These are phyloP conservation scores for Favolaschia claudopus DNA, from an alignment of 768 basidiomycete genomes.

Conservation along the genomic window DNA sequence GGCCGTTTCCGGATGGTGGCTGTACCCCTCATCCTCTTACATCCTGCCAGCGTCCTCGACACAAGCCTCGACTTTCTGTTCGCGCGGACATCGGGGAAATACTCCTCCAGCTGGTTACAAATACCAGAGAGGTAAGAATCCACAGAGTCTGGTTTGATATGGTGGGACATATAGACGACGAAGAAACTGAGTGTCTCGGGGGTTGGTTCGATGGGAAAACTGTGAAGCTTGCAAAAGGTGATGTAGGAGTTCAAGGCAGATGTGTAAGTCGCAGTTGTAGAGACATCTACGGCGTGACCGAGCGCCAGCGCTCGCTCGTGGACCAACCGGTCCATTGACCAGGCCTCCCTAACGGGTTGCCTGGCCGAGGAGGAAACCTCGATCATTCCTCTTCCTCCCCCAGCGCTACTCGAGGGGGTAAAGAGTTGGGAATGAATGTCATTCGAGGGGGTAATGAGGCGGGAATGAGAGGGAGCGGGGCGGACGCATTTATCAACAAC, in stretches of 20 bases:
- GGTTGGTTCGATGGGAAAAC: conserved; percentile 38
- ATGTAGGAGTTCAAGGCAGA: conserved; percentile 44
- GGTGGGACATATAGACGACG: conserved; percentile 42
- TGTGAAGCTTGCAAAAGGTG: conserved; percentile 36
- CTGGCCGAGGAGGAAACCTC: conserved; percentile 18
- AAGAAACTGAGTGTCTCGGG: conserved; percentile 45
- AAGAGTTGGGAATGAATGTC: no score
- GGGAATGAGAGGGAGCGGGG: background rate
- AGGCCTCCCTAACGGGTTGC: conserved; percentile 42
- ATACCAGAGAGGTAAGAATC: conserved; percentile 49
- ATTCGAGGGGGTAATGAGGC: no score
- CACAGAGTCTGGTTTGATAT: conserved; percentile 46
- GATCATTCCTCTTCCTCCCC: conserved; percentile 35
- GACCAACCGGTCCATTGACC: conserved; percentile 42
- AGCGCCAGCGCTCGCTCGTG: conserved; percentile 36
- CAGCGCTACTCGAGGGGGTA: conserved; percentile 38
- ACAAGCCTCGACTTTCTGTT: conserved; percentile 35
- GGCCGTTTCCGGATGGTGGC: conserved; percentile 37
- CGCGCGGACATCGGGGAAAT: conserved; percentile 41
- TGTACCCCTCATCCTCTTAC: conserved; percentile 26
- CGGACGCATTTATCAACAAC: background rate
- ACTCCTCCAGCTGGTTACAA: conserved; percentile 42
- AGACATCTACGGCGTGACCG: conserved; percentile 28
- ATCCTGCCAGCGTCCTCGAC: conserved; percentile 37
- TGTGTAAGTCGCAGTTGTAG: conserved; percentile 31